These are phyloP conservation scores for Cladosporium colombiae DNA, from an alignment of 2,329 filamentous ascomycete species.

Conservation along the genomic window DNA sequence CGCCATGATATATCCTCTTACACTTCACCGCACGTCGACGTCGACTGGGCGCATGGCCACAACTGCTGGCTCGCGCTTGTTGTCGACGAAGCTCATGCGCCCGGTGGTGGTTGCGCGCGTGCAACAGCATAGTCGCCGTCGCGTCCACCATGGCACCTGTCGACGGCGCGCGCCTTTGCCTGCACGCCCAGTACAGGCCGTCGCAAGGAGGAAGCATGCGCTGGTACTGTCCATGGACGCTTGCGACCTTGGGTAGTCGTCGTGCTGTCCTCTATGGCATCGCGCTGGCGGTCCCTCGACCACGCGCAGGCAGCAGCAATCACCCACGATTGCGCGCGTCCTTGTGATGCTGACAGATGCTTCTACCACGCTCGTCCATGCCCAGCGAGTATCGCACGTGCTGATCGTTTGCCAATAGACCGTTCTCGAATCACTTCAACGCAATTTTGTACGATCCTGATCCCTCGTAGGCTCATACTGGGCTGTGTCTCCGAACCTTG, in stretches of 20 bases:
- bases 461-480: not conserved
- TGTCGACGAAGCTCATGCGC: not conserved
- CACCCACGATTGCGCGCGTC: not conserved
- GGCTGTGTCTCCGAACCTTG: not conserved
- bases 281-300: not conserved
- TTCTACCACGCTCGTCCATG: not conserved
- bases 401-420: slow-evolving; percentile 1
- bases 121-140: slow-evolving; percentile 7
- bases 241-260: not conserved
- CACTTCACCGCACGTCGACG: not conserved
- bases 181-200: not conserved
- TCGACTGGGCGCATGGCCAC: not conserved
- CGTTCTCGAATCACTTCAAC: not conserved
- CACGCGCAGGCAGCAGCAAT: not conserved
- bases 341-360: not conserved
- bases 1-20: not conserved
- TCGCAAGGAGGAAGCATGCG: not conserved
- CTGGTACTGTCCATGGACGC: no score
- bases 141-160: not conserved
- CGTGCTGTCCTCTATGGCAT: not conserved
- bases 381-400: not conserved
- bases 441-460: not conserved
- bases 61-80: not conserved
- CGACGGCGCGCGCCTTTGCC: not conserved
- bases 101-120: slow-evolving; percentile 4